A percentile compares a stretch with the other conserved stretches of the same genome.
Conservation (phyloP, 371 early-diverging fungal species). For the Paraphysoderma sedebokerense region DNA sequence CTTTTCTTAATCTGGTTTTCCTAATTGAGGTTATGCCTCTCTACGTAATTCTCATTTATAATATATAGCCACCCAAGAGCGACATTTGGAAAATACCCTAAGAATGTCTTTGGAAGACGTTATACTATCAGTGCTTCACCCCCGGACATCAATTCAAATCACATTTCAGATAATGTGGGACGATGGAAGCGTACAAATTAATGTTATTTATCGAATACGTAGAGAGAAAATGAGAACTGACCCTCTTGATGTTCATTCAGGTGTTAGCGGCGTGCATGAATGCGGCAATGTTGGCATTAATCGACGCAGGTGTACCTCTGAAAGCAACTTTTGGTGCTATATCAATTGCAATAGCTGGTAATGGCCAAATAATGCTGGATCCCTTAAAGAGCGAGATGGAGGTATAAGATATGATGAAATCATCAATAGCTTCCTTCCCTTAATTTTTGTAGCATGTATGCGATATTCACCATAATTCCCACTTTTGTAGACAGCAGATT, state of each 20-base stretch:
- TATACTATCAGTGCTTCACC: conserved; percentile 60
- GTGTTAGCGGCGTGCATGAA: conserved; percentile 62
- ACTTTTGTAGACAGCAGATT: conserved; percentile 34
- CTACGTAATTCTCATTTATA: not conserved
- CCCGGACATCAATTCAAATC: conserved; percentile 71
- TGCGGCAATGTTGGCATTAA: conserved; percentile 60
- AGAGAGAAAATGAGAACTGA: not conserved
- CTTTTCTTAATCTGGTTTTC: conserved; percentile 1
- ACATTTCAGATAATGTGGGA: conserved; percentile 62
- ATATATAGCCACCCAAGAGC: conserved; percentile 39
- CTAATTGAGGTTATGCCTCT: not conserved
- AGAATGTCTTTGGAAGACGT: conserved; percentile 53
- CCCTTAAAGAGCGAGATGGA: conserved; percentile 55
- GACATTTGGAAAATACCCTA: conserved; percentile 44
- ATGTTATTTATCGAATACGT: not conserved
- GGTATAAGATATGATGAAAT: conserved; percentile 14
- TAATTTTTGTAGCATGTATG: not conserved
- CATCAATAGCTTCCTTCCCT: too few relatives aligned
- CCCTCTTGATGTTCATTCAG: conserved; percentile 9
- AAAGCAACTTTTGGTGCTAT: conserved; percentile 49
- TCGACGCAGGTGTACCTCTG: conserved; percentile 85
- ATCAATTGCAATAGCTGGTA: conserved; percentile 40
- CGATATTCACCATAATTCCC: not conserved
- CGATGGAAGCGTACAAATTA: conserved; percentile 53
- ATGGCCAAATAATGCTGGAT: conserved; percentile 53